A percentile compares a stretch with the other conserved stretches of the same genome.
phyloP scores from a whole-genome alignment of 306 rosid genomes.

The Heteromeles arbutifolia region DNA sequence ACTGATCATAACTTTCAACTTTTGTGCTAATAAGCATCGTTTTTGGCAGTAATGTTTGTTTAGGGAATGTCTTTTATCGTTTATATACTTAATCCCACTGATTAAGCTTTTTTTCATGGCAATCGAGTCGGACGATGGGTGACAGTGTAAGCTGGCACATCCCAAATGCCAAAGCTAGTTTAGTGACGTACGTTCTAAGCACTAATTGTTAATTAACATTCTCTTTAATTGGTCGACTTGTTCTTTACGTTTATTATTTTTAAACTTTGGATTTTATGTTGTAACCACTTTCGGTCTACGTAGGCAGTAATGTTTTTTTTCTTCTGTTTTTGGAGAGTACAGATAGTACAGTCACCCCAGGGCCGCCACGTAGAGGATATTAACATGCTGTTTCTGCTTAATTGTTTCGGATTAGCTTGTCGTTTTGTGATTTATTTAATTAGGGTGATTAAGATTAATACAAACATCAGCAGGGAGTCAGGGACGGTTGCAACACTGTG shows the following conservation, averaged over 20 bases:
- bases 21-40: not conserved
- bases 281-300: constrained; percentile 4
- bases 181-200: not conserved
- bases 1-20: not conserved
- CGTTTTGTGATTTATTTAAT: not conserved
- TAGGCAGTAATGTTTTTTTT: not conserved
- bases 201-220: not conserved
- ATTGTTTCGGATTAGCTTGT: not conserved
- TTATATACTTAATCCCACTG: constrained; percentile 4
- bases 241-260: not conserved
- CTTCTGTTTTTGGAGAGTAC: not conserved
- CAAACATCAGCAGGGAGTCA: not conserved
- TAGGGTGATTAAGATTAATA: not conserved
- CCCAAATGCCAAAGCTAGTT: not conserved
- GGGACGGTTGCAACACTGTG: not conserved
- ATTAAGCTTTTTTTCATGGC: not conserved
- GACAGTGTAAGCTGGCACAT: constrained; percentile 11
- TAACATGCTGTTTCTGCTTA: not conserved
- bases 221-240: not conserved
- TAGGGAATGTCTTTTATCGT: constrained; percentile 1
- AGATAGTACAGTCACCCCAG: constrained; percentile 8
- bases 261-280: not conserved
- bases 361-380: constrained; percentile 14
- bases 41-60: not conserved
- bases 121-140: constrained; percentile 1